These are phyloP conservation scores for Asclepias syriaca DNA, from an alignment of 257 asterid species.

Conservation along the genomic window DNA sequence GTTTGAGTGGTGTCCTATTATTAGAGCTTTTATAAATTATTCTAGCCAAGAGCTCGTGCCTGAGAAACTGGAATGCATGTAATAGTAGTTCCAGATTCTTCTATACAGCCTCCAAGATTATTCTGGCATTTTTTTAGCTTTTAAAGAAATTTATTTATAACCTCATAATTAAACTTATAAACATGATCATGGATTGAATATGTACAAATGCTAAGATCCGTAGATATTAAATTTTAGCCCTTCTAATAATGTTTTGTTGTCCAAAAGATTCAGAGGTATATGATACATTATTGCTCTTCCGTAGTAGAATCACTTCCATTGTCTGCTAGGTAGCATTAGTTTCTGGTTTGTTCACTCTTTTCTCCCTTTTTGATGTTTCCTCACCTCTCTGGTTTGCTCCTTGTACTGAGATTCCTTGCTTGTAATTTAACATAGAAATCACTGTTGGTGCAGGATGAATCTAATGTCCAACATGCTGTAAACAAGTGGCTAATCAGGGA, in stretches of 20 bases:
- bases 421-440: not conserved
- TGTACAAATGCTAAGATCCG: not conserved
- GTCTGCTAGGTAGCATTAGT: not conserved
- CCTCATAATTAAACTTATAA: not conserved
- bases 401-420: not conserved
- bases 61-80: not conserved
- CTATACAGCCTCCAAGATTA: not conserved
- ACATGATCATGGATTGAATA: not conserved
- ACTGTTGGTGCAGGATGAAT: constrained; percentile 44
- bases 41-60: not conserved
- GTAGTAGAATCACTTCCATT: not conserved
- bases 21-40: not conserved
- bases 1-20: not conserved
- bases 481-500: constrained; percentile 54
- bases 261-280: not conserved
- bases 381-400: not conserved
- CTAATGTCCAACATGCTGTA: constrained; percentile 35
- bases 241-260: not conserved
- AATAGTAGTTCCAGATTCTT: not conserved
- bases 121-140: not conserved
- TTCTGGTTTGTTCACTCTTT: not conserved
- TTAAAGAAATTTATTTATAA: no score
- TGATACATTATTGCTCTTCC: not conserved
- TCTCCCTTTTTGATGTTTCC: not conserved
- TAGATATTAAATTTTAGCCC: not conserved